Evolutionary conservation across 192 early-diverging fungal species (phyloP), one percentile per base, ranked within the genome.

Genomic region (Pilaira anomala): DNA sequence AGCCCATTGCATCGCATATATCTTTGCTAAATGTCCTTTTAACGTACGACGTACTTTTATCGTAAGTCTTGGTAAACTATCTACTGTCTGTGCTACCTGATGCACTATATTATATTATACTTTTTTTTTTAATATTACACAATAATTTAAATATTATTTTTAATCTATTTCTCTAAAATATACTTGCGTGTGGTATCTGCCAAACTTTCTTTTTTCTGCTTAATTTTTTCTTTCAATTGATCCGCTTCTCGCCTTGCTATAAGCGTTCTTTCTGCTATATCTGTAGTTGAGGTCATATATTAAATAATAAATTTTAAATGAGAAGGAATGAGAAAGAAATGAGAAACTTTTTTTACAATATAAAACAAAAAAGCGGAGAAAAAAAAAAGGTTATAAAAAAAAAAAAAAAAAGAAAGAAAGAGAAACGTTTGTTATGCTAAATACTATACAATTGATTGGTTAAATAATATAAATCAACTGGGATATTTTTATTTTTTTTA

Each of bases 21-120:
- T 97, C 68, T 99, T 99, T 18, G 96, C 97, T 58, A 98, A 74
- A 73, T 99, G 97, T 44, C 97, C 97, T 80, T 98, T 98, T 30
- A 99, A 84, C 11, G 95, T 97, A 57, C 96, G 85, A 50, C 96
- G 89, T 65, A 98, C 92, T 70, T 95, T 97, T 88, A 98, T 96
- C 48, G 83, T 85, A 36, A 75, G 87, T 45, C 94, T 82, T 13
- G 95, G 95, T 50, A 98, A 75, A 24, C 89, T 83, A 33, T 97
- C 89, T 25, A 98, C 79, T 48, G 91, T 89, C 30, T 87, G 85
- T 36, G 68, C 54, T 21, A 51, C 45, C 29, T 56, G 60, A 26
- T 44, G 45, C n/a, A 69, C 68, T 69, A 59, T 1, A 41, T 1
- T 39, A 40, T 21, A 44, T 25, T 26, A 49, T 33, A 21, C 16